Evolutionary conservation across 495 filamentous ascomycete species (phyloP), one percentile per base, ranked within the genome.

Genomic region (Mytilinidion resinicola): DNA sequence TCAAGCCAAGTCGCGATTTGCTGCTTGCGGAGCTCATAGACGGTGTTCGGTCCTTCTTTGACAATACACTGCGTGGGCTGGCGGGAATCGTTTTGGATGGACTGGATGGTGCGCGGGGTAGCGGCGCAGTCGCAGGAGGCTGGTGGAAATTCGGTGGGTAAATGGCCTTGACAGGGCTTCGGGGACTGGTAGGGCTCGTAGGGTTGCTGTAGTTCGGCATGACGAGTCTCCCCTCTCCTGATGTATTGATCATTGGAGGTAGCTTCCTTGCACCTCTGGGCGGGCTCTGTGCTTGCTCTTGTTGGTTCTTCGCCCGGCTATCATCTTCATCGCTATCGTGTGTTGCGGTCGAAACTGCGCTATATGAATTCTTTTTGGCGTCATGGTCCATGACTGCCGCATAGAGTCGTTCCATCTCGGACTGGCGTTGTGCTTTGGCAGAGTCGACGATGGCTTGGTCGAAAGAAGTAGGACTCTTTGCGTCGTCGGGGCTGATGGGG

Each of bases 331-430:
- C 46, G 46, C 21, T 42, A 19, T 44, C 33, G 9, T 30, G 41
- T 7, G 39, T 9, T 46, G 53, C 17, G 9, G 11, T 15, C 21
- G 19, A 30, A 30, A 30, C 25, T 3, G 25, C 25, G 25, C 25
- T 38, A 25, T 15, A 15, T 14, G 46, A 4, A 11, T 21, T 38
- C 72, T 88, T 87, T 49, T 82, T 81, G 38, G 82, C 85, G 71
- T 95, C 89, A 51, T 92, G 87, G 72, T 88, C 89, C 87, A 95
- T 86, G 59, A 96, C 91, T 44, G 90, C 86, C 50, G 83, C 88
- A 69, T 96, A 96, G 64, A 96, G 82, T 70, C 88, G 84, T 68
- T 93, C 90, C 74, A 96, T 84, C 68, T 95, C 85, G 57, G 81
- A 77, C 68, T 91, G 85, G 67, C 85, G 82, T 70, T 83, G 80